phyloP scores from a whole-genome alignment of 371 early-diverging fungal genomes.

The Zychaea mexicana region DNA sequence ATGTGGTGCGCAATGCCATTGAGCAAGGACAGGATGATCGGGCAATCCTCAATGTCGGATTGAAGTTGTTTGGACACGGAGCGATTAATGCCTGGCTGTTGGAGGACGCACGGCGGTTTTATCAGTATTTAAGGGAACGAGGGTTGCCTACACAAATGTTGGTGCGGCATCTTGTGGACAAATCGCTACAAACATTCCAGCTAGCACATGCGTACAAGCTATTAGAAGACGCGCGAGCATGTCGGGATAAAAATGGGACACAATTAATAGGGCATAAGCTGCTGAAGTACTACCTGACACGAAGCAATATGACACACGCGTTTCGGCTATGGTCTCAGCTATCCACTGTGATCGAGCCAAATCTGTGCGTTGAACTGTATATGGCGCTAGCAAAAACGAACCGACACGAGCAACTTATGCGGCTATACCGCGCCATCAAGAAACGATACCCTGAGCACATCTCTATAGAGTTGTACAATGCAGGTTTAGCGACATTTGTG shows the following conservation, averaged over 20 bases:
- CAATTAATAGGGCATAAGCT: slow-evolving; percentile 15
- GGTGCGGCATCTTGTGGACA: slow-evolving; percentile 16
- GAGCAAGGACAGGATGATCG: slow-evolving; percentile 2
- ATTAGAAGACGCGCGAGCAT: slow-evolving; percentile 16
- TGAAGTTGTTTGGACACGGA: slow-evolving; percentile 22
- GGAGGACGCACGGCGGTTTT: slow-evolving; percentile 25
- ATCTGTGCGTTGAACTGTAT: slow-evolving; percentile 1
- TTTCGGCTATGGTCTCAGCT: slow-evolving; percentile 18
- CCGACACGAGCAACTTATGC: slow-evolving; percentile 28
- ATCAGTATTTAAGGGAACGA: slow-evolving; percentile 14
- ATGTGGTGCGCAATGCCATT: not conserved
- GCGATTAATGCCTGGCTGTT: slow-evolving; percentile 20
- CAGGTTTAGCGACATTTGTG: slow-evolving; percentile 22
- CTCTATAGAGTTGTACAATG: slow-evolving; percentile 19
- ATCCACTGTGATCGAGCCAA: not conserved
- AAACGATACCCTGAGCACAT: slow-evolving; percentile 27
- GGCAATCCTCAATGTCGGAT: slow-evolving; percentile 20
- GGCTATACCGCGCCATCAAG: slow-evolving; percentile 26
- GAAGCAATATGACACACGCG: slow-evolving; percentile 21
- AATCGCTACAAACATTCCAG: slow-evolving; percentile 25
- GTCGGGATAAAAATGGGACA: slow-evolving; percentile 18
- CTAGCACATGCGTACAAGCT: slow-evolving; percentile 11
- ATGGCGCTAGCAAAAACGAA: slow-evolving; percentile 9
- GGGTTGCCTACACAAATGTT: slow-evolving; percentile 18
- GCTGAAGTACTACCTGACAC: slow-evolving; percentile 20